Conservation (phyloP, 192 early-diverging fungal genomes). For the Rhizoclosmatium globosum region DNA sequence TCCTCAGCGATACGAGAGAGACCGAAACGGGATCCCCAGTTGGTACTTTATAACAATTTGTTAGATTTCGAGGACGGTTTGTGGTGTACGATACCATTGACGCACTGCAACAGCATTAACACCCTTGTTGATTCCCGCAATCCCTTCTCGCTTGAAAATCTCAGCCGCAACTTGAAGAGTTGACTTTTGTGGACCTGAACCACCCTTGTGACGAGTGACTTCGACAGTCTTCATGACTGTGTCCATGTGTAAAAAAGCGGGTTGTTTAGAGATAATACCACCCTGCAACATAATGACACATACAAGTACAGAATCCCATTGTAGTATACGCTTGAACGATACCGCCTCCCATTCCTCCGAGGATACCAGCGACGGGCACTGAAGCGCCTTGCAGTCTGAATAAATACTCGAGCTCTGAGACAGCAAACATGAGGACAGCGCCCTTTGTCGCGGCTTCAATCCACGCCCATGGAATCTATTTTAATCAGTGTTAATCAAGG, state of each 20-base stretch:
- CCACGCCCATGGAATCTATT: slow-evolving; percentile 56
- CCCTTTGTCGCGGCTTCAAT: slow-evolving; percentile 83
- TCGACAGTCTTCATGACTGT: slow-evolving; percentile 79
- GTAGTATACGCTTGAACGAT: slow-evolving; percentile 84
- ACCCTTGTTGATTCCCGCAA: slow-evolving; percentile 97
- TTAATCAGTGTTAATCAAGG: not conserved
- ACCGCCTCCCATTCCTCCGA: slow-evolving; percentile 96
- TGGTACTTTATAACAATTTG: slow-evolving; percentile 74
- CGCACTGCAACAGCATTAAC: slow-evolving; percentile 97
- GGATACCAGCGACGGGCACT: slow-evolving; percentile 70
- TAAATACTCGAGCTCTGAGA: slow-evolving; percentile 76
- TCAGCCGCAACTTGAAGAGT: slow-evolving; percentile 87
- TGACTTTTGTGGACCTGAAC: slow-evolving; percentile 64
- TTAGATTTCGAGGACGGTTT: too few relatives aligned
- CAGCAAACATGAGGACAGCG: slow-evolving; percentile 78
- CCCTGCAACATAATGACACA: slow-evolving; percentile 48
- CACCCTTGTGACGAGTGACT: slow-evolving; percentile 91
- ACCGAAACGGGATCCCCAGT: slow-evolving; percentile 97
- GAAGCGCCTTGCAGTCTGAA: slow-evolving; percentile 55
- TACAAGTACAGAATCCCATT: slow-evolving; percentile 99
- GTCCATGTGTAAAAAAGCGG: not conserved
- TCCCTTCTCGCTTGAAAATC: slow-evolving; percentile 92
- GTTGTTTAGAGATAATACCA: not conserved
- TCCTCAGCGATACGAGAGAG: slow-evolving; percentile 67
- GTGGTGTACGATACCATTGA: slow-evolving; percentile 53